Base-by-base conservation (phyloP, 495 filamentous ascomycete genomes). In the Xylaria telfairii region DNA sequence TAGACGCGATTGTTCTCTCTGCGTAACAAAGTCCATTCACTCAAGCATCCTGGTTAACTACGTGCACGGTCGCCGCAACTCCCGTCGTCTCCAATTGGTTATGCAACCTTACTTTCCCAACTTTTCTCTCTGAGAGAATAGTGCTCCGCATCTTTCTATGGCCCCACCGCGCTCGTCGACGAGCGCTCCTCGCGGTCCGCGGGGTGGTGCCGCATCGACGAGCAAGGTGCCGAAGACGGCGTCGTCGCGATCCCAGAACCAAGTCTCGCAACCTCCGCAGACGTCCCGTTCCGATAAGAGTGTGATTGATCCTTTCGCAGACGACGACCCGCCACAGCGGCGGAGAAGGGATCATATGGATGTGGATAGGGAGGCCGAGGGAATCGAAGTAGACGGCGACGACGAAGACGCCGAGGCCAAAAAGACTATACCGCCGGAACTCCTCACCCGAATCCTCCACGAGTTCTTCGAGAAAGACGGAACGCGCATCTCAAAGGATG, bases 401-500 rank as follows among this genome's bases (percentile, higher is more conserved):
- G 78, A 75, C 26, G 75, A 78, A 3, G 79, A 82, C 9, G 79
- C 74, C 1, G 80, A 81, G 41, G 67, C 69, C 17, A 69, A 76
- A 44, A 80, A 77, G 65, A 83, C 84, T 1, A 92, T 99, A 21
- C 93, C 94, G 9, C 83, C 87, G 2, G 90, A 91, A 57, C 83
- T 99, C 26, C 81, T 99, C 17, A 91, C 90, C 5, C 84, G 85
- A 54, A 77, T 98, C 1, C 81, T 98, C 39, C 91, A 97, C 75
- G 88, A 94, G 68, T 89, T 91, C 79, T 97, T 97, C 75, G 85
- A 85, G 71, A 84, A 90, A 67, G 86, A 88, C 47, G 87, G 88
- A 65, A 95, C 90, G 3, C 86, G 91, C 77, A 91, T 98, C 46
- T 89, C 90, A 4, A 91, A 90, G 75, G 92, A 94, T 61, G 96